These are phyloP conservation scores for Zygosaccharomyces rouxii DNA, from an alignment of 805 yeast species.

Conservation along the genomic window DNA sequence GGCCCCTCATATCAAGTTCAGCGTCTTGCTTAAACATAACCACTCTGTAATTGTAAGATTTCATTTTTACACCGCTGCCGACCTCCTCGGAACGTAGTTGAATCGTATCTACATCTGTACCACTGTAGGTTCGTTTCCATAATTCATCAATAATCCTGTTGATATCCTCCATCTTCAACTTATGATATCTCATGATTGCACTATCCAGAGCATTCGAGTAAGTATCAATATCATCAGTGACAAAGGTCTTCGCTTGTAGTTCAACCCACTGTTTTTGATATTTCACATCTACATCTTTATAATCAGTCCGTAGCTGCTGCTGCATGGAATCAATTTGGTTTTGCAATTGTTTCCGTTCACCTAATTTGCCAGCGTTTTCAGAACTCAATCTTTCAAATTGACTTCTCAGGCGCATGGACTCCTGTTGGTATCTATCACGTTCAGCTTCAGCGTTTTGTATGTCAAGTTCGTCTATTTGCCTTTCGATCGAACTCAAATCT, in stretches of 20 bases:
- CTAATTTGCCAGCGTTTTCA: conserved; percentile 68
- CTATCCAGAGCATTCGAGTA: conserved; percentile 83
- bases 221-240: conserved; percentile 74
- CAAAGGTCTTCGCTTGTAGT: conserved; percentile 68
- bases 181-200: conserved; percentile 91
- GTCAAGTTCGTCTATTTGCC: conserved; percentile 45
- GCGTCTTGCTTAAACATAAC: conserved; percentile 91
- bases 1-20: conserved; percentile 95
- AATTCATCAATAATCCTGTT: conserved; percentile 82
- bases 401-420: conserved; percentile 47
- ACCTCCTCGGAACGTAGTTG: conserved; percentile 75
- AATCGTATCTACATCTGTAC: conserved; percentile 91
- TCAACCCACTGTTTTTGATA: conserved; percentile 71
- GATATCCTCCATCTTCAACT: conserved; percentile 87
- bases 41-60: conserved; percentile 87
- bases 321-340: conserved; percentile 58
- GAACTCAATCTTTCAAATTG: conserved; percentile 54
- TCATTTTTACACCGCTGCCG: conserved; percentile 37
- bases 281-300: conserved; percentile 55
- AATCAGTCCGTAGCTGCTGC: conserved; percentile 66
- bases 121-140: conserved; percentile 92
- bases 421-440: conserved; percentile 56
- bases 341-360: conserved; percentile 79
- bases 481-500: conserved; percentile 38
- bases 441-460: conserved; percentile 54